Base-by-base conservation (phyloP, 2,329 filamentous ascomycete genomes). In the Eutypa lata region DNA sequence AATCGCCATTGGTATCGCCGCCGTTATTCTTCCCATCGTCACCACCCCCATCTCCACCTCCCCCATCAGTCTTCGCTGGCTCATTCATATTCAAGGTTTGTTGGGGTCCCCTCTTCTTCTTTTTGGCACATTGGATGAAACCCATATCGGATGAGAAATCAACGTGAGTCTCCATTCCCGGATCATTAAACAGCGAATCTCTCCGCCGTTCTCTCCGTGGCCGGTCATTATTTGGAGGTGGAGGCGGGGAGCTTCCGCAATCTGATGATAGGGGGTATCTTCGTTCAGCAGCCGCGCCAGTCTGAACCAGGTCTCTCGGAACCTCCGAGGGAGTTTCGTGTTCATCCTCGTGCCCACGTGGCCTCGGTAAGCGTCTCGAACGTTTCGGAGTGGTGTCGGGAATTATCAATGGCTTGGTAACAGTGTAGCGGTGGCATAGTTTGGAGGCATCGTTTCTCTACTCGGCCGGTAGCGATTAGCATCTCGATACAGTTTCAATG, bases 121-220 rank as follows among this genome's bases (percentile, higher is more conserved):
- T 82, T 58, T 80, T 78, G 2, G 72, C 77, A 37, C 75, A 77
- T 63, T 86, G 78, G 49, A 75, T 73, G 70, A 76, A 82, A 47
- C 76, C 79, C 42, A 81, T 73, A 49, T 77, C 70, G 24, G 76
- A 81, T 21, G 73, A 73, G 53, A 88, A 82, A 63, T 89, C 84
- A 48, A 89, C 71, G 28, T 73, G 69, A 19, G 72, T 64, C 38
- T 71, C 66, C 60, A 72, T 69, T 37, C 66, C 71, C n/a, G 77
- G 78, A 57, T 82, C 77, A 40, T 58, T 57, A 33, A 83, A 69
- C 6, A 82, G 61, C 18, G 56, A 56, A 44, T 64, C 56, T 40
- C 54, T 53, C 40, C 42, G 61, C 69, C 67, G 56, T 69, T 61
- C 24, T 64, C 64, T 47, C 54, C 47, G 62, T 56, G 47, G 61